These are phyloP conservation scores for Fusarium xyrophilum DNA, from an alignment of 2,329 filamentous ascomycete genomes.

Conservation along the genomic window DNA sequence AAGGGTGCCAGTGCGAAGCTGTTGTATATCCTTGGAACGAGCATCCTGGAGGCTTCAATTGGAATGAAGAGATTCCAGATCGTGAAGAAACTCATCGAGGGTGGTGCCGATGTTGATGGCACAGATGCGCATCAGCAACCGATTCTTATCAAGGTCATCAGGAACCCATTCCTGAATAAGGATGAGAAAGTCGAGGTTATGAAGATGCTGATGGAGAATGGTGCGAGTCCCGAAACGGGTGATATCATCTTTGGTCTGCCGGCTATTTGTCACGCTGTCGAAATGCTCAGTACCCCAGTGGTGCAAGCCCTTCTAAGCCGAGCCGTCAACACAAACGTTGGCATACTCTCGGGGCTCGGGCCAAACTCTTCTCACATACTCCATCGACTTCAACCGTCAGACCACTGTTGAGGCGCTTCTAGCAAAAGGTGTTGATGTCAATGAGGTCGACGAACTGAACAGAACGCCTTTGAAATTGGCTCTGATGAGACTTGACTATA, in stretches of 20 bases:
- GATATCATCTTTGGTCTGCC: background rate
- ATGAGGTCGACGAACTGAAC: conserved; percentile 9
- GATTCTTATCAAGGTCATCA: conserved; percentile 4
- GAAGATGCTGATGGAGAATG: background rate
- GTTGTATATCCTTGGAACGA: background rate
- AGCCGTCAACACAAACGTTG: background rate
- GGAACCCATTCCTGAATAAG: background rate
- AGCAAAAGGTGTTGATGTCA: background rate
- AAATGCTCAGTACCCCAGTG: background rate
- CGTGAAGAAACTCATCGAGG: background rate
- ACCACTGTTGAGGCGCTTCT: background rate
- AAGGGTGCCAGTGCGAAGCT: background rate
- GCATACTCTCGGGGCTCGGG: conserved; percentile 4
- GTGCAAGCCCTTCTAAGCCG: background rate
- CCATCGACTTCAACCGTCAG: conserved; percentile 1
- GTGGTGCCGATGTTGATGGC: background rate
- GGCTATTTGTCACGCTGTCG: conserved; percentile 10
- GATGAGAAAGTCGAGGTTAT: background rate
- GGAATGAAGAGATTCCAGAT: background rate
- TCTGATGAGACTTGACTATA: background rate
- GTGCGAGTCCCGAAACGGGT: background rate
- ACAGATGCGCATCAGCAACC: background rate
- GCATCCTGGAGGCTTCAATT: background rate
- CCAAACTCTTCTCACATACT: conserved; percentile 6
- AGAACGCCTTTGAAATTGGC: conserved; percentile 1